These are phyloP conservation scores for Neonectria punicea DNA, from an alignment of 2,329 filamentous ascomycete species.

Conservation along the genomic window DNA sequence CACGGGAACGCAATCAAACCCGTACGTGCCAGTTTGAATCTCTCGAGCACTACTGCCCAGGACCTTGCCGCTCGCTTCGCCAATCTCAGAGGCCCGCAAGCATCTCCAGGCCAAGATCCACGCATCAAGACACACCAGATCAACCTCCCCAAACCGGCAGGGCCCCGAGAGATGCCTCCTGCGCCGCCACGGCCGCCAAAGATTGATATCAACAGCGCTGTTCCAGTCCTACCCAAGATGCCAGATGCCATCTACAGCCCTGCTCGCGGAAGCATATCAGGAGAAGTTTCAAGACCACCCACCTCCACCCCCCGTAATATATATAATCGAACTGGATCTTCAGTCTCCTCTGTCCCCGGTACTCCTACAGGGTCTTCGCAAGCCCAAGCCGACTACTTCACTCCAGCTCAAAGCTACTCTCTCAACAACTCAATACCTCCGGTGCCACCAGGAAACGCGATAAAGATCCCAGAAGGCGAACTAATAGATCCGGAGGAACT, in stretches of 20 bases:
- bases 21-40: conserved; percentile 42
- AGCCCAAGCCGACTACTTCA: conserved; percentile 48
- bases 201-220: conserved; percentile 61
- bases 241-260: conserved; percentile 83
- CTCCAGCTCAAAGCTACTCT: conserved; percentile 42
- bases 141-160: conserved; percentile 50
- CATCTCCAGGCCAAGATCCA: conserved; percentile 60
- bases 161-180: conserved; percentile 64
- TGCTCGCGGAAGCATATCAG: conserved; percentile 75
- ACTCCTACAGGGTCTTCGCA: conserved; percentile 43
- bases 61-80: conserved; percentile 69
- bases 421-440: conserved; percentile 42
- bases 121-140: conserved; percentile 63
- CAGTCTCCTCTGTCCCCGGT: conserved; percentile 53
- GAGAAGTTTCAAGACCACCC: conserved; percentile 72
- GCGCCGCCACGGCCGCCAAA: conserved; percentile 57
- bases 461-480: conserved; percentile 65
- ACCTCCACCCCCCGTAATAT: conserved; percentile 72
- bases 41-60: conserved; percentile 48
- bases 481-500: conserved; percentile 76
- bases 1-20: conserved; percentile 65
- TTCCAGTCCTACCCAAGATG: conserved; percentile 72
- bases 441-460: conserved; percentile 51
- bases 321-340: conserved; percentile 69
- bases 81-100: conserved; percentile 59